Conservation (phyloP, 2,329 filamentous ascomycete genomes). For the Fusarium beomiforme region DNA sequence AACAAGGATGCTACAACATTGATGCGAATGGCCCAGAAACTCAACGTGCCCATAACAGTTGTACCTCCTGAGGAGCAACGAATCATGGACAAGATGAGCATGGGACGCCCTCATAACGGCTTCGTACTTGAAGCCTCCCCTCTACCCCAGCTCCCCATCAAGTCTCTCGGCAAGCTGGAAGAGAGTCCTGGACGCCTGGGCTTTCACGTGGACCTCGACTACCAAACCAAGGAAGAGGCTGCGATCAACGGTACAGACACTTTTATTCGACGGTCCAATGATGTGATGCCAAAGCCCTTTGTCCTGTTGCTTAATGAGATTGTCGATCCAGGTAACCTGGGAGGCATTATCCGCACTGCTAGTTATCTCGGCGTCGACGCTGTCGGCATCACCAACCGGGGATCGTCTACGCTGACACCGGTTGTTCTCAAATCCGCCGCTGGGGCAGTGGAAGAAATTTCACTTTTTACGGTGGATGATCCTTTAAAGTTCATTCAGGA, state of each 20-base stretch:
- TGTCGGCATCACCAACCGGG: constrained; percentile 78
- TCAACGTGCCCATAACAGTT: constrained; percentile 64
- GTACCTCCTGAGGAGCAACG: constrained; percentile 70
- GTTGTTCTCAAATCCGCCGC: constrained; percentile 88
- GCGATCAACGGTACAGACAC: constrained; percentile 74
- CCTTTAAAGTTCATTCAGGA: constrained; percentile 74
- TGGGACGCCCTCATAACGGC: constrained; percentile 87
- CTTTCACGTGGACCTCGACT: constrained; percentile 69
- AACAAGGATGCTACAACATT: constrained; percentile 57
- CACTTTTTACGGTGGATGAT: constrained; percentile 75
- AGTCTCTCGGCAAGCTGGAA: constrained; percentile 62
- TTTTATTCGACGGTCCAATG: constrained; percentile 53
- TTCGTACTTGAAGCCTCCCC: constrained; percentile 88
- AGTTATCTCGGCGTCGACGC: constrained; percentile 92
- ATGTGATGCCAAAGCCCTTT: constrained; percentile 66
- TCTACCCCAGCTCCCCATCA: constrained; percentile 76
- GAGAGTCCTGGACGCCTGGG: constrained; percentile 56
- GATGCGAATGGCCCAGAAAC: constrained; percentile 57
- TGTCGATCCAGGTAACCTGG: constrained; percentile 88
- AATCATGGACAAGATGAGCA: constrained; percentile 84
- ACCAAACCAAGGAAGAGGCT: constrained; percentile 79
- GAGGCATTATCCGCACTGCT: constrained; percentile 87
- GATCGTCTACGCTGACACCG: constrained; percentile 78
- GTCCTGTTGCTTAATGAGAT: constrained; percentile 80
- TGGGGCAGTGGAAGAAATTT: constrained; percentile 84